Evolutionary conservation across 2,329 filamentous ascomycete genomes (phyloP).

Genomic region (Neopestalotiopsis sp.): DNA sequence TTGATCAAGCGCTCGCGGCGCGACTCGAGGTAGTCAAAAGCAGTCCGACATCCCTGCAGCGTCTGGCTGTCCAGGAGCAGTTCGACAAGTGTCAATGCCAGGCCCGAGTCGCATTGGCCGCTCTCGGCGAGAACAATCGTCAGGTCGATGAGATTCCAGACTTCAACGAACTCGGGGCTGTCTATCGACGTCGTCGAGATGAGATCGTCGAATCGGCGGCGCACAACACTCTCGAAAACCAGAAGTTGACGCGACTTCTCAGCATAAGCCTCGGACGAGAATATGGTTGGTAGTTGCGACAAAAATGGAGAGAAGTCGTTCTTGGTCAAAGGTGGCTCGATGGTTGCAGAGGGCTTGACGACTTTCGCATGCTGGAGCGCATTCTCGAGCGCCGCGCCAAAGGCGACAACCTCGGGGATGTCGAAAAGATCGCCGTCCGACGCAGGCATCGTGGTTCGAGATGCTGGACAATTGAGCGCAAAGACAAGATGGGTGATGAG

Average conservation of each 20-base stretch:
- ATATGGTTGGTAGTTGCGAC: constrained; percentile 46
- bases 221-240: constrained; percentile 82
- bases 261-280: constrained; percentile 33
- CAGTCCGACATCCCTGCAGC: constrained; percentile 84
- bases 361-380: constrained; percentile 64
- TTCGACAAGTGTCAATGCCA: constrained; percentile 90
- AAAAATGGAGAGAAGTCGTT: constrained; percentile 62
- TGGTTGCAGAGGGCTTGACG: constrained; percentile 61
- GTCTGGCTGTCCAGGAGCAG: constrained; percentile 96
- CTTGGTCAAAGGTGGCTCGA: constrained; percentile 79
- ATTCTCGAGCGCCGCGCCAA: constrained; percentile 57
- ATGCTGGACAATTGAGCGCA: neutral
- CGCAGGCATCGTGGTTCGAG: constrained; percentile 50
- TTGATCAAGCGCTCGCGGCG: constrained; percentile 86
- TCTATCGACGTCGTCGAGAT: constrained; percentile 78
- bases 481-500: constrained; percentile 21
- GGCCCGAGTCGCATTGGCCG: constrained; percentile 75
- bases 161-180: constrained; percentile 75
- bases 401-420: constrained; percentile 57
- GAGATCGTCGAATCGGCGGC: constrained; percentile 78
- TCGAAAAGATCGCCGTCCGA: constrained; percentile 50
- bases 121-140: constrained; percentile 87
- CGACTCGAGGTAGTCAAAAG: constrained; percentile 96
- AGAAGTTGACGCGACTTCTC: constrained; percentile 64
- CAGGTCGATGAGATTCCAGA: constrained; percentile 95